Evolutionary conservation across 2,329 filamentous ascomycete genomes (phyloP).

Genomic region (Mycogone perniciosa): DNA sequence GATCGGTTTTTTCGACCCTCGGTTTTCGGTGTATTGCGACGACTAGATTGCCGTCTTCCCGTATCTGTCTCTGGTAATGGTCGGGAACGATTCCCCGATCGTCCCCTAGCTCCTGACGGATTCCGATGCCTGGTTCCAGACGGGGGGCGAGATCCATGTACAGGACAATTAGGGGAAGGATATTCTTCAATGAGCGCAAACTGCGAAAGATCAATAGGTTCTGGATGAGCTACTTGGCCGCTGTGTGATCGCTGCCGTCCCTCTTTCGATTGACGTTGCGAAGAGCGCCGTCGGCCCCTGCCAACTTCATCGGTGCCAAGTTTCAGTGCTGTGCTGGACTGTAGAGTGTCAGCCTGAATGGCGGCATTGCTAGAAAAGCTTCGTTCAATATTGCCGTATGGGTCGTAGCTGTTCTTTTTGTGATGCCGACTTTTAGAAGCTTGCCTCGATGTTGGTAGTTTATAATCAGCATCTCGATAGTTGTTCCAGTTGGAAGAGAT

Average conservation of each 20-base stretch:
- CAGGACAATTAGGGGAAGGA: constrained; percentile 16
- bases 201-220: constrained; percentile 19
- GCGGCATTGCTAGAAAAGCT: constrained; percentile 7
- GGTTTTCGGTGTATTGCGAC: background rate
- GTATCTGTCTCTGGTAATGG: background rate
- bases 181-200: constrained; percentile 19
- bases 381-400: background rate
- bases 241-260: constrained; percentile 7
- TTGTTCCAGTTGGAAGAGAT: constrained; percentile 1
- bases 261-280: constrained; percentile 4
- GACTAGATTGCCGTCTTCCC: background rate
- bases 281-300: constrained; percentile 9
- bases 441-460: constrained; percentile 3
- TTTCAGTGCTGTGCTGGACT: background rate
- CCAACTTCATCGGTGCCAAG: constrained; percentile 1
- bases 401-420: background rate
- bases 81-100: constrained; percentile 7
- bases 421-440: constrained; percentile 7
- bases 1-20: background rate
- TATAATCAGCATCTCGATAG: constrained; percentile 1
- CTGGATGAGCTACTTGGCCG: constrained; percentile 6
- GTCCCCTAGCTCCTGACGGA: constrained; percentile 8
- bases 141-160: constrained; percentile 17
- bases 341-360: background rate
- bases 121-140: constrained; percentile 12